Evolutionary conservation across 225 moss, liverwort and hornwort species (phyloP).

Genomic region (Physcomitrium patens): DNA sequence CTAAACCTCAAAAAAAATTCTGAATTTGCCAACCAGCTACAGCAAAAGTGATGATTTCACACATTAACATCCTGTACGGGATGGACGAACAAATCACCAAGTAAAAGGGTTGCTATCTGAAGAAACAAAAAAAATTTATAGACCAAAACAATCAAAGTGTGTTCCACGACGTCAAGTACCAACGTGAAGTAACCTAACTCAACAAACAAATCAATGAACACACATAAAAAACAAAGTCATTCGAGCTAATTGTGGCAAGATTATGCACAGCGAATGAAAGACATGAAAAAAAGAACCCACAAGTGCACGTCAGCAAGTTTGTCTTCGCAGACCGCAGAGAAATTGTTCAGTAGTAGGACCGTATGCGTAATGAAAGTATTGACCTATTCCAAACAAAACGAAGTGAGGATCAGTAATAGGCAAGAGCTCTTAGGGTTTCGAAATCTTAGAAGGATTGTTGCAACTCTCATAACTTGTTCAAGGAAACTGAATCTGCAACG

Average conservation of each 20-base stretch:
- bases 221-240: neutral
- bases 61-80: neutral
- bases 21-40: slow-evolving; percentile 19
- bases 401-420: slow-evolving; percentile 13
- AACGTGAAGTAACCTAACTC: neutral
- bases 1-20: slow-evolving; percentile 1
- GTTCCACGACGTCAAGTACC: neutral
- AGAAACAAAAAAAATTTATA: neutral
- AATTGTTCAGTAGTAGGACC: slow-evolving; percentile 52
- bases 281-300: slow-evolving; percentile 37
- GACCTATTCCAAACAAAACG: slow-evolving; percentile 34
- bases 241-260: neutral
- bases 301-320: slow-evolving; percentile 53
- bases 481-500: neutral
- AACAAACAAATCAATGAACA: neutral
- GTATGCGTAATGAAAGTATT: slow-evolving; percentile 61
- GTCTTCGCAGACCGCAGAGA: slow-evolving; percentile 58
- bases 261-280: neutral
- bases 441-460: neutral
- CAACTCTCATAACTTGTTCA: neutral
- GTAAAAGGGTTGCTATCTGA: neutral
- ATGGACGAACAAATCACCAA: neutral
- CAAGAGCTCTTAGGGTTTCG: slow-evolving; percentile 1
- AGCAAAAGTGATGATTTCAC: neutral
- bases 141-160: neutral